A percentile compares a stretch with the other conserved stretches of the same genome.
phyloP scores from a whole-genome alignment of 2,329 filamentous ascomycete genomes.

The Botrytis byssoidea region DNA sequence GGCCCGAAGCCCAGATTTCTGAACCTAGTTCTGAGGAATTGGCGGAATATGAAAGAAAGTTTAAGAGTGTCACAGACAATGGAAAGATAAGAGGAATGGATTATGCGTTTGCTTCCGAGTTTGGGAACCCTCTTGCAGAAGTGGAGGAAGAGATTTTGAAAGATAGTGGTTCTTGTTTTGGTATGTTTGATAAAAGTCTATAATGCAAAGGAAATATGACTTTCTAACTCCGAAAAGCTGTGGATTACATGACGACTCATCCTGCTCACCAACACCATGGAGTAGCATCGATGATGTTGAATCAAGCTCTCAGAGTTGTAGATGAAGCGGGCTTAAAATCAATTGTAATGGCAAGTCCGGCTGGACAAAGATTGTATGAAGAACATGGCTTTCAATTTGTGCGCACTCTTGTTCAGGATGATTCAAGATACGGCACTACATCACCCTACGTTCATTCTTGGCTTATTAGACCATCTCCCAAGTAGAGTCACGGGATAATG shows the following conservation, averaged over 20 bases:
- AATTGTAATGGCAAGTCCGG: not conserved
- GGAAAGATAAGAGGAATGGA: not conserved
- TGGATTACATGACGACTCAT: not conserved
- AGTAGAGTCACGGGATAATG: not conserved
- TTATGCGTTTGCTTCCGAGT: not conserved
- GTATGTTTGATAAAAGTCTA: not conserved
- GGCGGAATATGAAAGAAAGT: not conserved
- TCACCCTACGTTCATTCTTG: not conserved
- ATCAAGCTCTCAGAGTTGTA: not conserved
- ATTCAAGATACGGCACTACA: not conserved
- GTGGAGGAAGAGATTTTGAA: not conserved
- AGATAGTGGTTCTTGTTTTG: not conserved
- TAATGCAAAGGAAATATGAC: not conserved
- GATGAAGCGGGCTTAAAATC: not conserved
- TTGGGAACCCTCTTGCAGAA: not conserved
- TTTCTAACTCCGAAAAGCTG: not conserved
- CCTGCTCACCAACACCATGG: not conserved
- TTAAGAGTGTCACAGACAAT: not conserved
- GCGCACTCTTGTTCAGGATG: not conserved
- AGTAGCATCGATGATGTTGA: not conserved
- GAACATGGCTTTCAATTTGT: not conserved
- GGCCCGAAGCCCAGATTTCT: not conserved
- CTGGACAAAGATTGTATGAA: not conserved
- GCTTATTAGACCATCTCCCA: not conserved
- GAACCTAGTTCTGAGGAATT: not conserved